These are phyloP conservation scores for Knoxia roxburghii DNA, from an alignment of 257 asterid species.

Conservation along the genomic window DNA sequence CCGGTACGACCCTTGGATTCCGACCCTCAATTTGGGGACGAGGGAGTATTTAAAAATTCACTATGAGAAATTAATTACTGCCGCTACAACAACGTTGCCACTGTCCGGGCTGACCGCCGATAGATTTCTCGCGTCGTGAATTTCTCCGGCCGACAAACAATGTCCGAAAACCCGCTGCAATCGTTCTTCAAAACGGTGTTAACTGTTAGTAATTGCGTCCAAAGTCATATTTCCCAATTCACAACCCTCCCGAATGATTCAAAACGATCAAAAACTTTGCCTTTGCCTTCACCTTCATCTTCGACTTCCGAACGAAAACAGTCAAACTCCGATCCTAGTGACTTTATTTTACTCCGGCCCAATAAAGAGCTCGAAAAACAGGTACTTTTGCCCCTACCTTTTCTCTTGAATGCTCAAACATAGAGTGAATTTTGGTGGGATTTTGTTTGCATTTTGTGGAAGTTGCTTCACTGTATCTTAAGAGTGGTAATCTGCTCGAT, in stretches of 20 bases:
- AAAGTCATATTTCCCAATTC: conserved; percentile 52
- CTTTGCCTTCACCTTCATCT: conserved; percentile 16
- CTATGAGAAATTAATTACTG: too few relatives aligned
- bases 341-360: conserved; percentile 28
- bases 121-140: not conserved
- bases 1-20: too few relatives aligned
- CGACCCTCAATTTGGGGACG: too few relatives aligned
- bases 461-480: not conserved
- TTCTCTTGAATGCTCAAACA: not conserved
- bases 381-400: conserved; percentile 21
- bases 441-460: not conserved
- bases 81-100: too few relatives aligned
- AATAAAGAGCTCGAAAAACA: conserved; percentile 18
- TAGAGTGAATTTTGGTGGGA: not conserved
- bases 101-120: not conserved
- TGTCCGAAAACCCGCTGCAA: conserved; percentile 71
- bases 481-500: conserved; percentile 47
- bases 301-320: conserved; percentile 5
- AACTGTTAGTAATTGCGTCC: conserved; percentile 42
- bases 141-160: conserved; percentile 8
- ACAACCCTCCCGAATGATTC: conserved; percentile 13
- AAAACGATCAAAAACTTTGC: conserved; percentile 17
- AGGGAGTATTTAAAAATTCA: too few relatives aligned
- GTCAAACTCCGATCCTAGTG: conserved; percentile 8
- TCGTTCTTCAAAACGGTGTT: conserved; percentile 37